A percentile compares a stretch with the other conserved stretches of the same genome.
Evolutionary conservation across 768 basidiomycete genomes (phyloP).

Genomic region (Tulasnella sp.): DNA sequence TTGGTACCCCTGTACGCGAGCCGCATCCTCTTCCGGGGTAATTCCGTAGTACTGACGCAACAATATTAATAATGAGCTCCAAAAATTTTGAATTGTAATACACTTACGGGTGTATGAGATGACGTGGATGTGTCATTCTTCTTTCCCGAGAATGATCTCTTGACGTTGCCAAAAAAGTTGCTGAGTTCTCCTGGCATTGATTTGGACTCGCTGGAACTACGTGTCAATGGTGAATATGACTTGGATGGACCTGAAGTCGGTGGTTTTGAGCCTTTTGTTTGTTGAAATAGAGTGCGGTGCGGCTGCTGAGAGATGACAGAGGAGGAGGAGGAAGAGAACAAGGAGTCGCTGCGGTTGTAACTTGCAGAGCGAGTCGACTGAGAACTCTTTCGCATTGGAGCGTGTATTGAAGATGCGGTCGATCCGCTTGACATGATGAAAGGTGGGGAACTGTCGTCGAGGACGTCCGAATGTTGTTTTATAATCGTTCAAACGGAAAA

Average conservation of each 20-base stretch:
- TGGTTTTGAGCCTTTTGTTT: conserved; percentile 1
- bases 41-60: conserved; percentile 5
- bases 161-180: neutral
- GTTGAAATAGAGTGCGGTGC: conserved; percentile 6
- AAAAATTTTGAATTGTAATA: neutral
- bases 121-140: neutral
- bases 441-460: too few relatives aligned
- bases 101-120: neutral
- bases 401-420: too few relatives aligned
- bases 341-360: too few relatives aligned
- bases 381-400: too few relatives aligned
- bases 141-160: conserved; percentile 3
- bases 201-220: neutral
- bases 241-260: neutral
- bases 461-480: too few relatives aligned
- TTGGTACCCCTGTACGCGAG: neutral
- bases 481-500: too few relatives aligned
- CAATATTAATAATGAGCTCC: neutral
- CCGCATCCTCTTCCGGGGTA: conserved; percentile 8
- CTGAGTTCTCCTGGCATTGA: conserved; percentile 4
- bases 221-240: neutral
- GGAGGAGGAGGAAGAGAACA: too few relatives aligned
- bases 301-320: too few relatives aligned
- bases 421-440: too few relatives aligned
- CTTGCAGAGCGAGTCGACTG: too few relatives aligned